Evolutionary conservation across 305 asterid species (phyloP), one percentile per base, ranked within the genome.

Genomic region (Solanum aculeatissimum): DNA sequence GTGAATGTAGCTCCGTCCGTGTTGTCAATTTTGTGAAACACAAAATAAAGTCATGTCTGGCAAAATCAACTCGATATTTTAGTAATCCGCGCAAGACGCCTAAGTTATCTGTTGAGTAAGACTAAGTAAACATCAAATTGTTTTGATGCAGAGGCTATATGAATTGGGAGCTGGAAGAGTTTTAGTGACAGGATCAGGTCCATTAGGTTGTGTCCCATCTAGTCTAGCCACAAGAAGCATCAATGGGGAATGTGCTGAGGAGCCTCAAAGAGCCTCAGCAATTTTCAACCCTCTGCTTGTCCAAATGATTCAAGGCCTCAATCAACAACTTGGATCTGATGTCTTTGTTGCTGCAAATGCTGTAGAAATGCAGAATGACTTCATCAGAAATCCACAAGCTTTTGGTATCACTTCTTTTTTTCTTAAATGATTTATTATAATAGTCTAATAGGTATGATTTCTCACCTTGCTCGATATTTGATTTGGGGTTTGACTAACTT

Each of bases 131-230:
- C 25, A 68, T 18, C 15, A 18, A 35, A 35, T 8, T 68, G 53
- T 25, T 79, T 58, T 47, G 90, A 89, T 60, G 51, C 91, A 90
- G 93, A 88, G 89, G 25, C 81, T 91, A 6, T 89, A 91, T 57
- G 91, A 89, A 7, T 55, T 90, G 57, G 93, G 95, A 40, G 93
- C 88, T 15, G 62, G 95, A 55, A 85, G 93, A 85, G 93, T 92
- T 55, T 85, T 92, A 51, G 95, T 92, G 71, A 92, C 95, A 0
- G 95, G 95, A 40, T 85, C 89, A 7, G 95, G 93, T 5, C 93
- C 95, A 14, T 65, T 92, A 8, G 93, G 95, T 9, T 92, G 95
- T 54, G 93, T 89, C 8, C 93, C 95, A n/a, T 85, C 93, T 2
- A 86, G 86, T 83, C 72, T 88, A 14, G 91, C 93, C 7, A 16